These are phyloP conservation scores for Kodamaea plutei DNA, from an alignment of 1,139 yeast species.

Conservation along the genomic window DNA sequence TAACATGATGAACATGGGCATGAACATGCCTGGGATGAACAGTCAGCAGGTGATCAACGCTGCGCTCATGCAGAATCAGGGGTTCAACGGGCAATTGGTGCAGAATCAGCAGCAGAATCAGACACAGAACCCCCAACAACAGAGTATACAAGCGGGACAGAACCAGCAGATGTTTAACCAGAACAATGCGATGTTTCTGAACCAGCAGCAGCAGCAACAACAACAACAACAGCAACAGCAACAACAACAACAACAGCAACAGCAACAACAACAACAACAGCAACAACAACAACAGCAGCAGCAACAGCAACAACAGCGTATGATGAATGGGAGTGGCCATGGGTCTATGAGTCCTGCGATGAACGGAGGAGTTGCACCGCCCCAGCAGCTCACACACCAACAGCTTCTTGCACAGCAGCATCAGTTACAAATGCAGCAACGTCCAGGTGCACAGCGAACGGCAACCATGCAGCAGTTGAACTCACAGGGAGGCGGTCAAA, in stretches of 20 bases:
- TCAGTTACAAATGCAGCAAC: slow-evolving; percentile 7
- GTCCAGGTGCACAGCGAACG: slow-evolving; percentile 22
- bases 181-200: slow-evolving; percentile 8
- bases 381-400: slow-evolving; percentile 12
- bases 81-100: slow-evolving; percentile 8
- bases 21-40: slow-evolving; percentile 12
- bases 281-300: slow-evolving; percentile 8
- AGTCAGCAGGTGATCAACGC: slow-evolving; percentile 10
- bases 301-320: slow-evolving; percentile 11
- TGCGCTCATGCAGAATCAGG: slow-evolving; percentile 11
- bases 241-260: slow-evolving; percentile 8
- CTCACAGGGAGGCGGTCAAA: slow-evolving; percentile 3
- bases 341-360: slow-evolving; percentile 13
- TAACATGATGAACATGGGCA: slow-evolving; percentile 15
- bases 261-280: slow-evolving; percentile 6
- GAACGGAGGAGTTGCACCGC: slow-evolving; percentile 11
- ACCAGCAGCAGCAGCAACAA: slow-evolving; percentile 16
- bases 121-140: slow-evolving; percentile 11
- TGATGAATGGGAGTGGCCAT: not conserved
- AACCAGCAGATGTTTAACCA: slow-evolving; percentile 10
- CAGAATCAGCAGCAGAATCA: slow-evolving; percentile 7
- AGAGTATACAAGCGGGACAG: slow-evolving; percentile 4
- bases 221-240: slow-evolving; percentile 13
- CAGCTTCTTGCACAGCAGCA: slow-evolving; percentile 14
- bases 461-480: slow-evolving; percentile 5